Base-by-base conservation (phyloP, 2,329 filamentous ascomycete genomes). In the Hypoxylon sp. region DNA sequence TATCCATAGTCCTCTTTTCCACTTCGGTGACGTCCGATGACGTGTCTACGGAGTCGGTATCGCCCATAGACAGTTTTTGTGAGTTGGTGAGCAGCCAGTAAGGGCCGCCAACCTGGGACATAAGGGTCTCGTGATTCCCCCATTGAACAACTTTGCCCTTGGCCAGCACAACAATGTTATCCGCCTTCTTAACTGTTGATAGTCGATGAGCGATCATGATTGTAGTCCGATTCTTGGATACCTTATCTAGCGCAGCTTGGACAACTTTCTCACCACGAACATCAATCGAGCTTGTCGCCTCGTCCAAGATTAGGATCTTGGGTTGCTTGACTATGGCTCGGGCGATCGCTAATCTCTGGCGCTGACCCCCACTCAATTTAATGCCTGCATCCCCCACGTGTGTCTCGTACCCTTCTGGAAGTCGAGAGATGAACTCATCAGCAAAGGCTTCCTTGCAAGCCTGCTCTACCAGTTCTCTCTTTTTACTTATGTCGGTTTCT, bases 71-170 rank as follows among this genome's bases (percentile, higher is more conserved):
- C 5, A 90, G 79, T 37, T 85, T 81, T 69, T 91, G 89, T 0
- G 89, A 88, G 64, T 86, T 82, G 1, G 94, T 91, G 6, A 95
- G 85, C 2, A 85, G 84, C 58, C 85, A 86, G 72, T 95, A 95
- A 22, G 91, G 84, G 0, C 91, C 88, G 1, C 83, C 83, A 5
- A 88, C 82, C 20, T 85, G 81, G 0, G 82, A 78, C 20, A 97
- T 84, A 0, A 97, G 85, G 53, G 87, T 86, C 10, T 93, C 88
- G 70, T 97, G 94, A 0, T 87, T 94, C 0, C 93, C 93, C 75
- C 90, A 84, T 77, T 97, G 92, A 6, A 91, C 85, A 0, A 94
- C 87, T 56, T 86, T 82, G 2, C 94, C 93, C 73, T 91, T 79
- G 11, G 77, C 74, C 58, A 82, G 77, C 17, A 82, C 81, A 4